Conservation (phyloP, 2,329 filamentous ascomycete species). For the Colletotrichum sidae region DNA sequence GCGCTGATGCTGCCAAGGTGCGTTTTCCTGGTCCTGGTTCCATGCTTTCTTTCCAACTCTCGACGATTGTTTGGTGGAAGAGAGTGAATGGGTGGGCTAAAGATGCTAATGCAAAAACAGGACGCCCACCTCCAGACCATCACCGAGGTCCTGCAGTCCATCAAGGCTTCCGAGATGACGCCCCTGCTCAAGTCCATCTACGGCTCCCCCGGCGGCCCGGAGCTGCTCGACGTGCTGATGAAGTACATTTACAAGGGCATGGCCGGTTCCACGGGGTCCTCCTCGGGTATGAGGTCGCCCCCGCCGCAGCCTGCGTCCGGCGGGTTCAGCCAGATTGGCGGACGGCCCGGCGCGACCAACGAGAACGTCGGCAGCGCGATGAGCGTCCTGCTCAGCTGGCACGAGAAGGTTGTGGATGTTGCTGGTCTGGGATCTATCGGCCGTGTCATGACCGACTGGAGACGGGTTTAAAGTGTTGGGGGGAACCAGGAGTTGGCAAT, state of each 20-base stretch:
- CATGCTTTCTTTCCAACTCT: too few relatives aligned
- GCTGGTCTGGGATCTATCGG: conserved; percentile 92
- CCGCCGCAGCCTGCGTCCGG: conserved; percentile 75
- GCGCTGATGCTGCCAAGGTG: conserved; percentile 69
- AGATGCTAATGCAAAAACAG: conserved; percentile 54
- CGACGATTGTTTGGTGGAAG: not conserved
- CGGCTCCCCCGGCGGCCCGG: conserved; percentile 80
- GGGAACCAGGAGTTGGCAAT: not conserved
- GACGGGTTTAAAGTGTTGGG: conserved; percentile 73
- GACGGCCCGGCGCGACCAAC: conserved; percentile 63
- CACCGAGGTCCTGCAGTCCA: conserved; percentile 93
- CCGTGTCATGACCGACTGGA: conserved; percentile 95
- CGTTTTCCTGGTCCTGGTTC: conserved; percentile 24
- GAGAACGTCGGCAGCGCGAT: conserved; percentile 87
- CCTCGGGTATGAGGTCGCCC: conserved; percentile 58
- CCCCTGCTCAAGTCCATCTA: conserved; percentile 87
- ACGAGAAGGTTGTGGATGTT: conserved; percentile 97
- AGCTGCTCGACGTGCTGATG: conserved; percentile 92
- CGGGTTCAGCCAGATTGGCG: conserved; percentile 81
- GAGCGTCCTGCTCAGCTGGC: conserved; percentile 98
- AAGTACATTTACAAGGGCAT: conserved; percentile 99
- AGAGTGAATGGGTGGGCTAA: not conserved
- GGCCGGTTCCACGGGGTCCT: conserved; percentile 60
- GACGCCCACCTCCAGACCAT: conserved; percentile 90
- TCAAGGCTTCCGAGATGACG: conserved; percentile 96